Percentiles rank a stretch among this genome's conserved stretches.
phyloP scores from a whole-genome alignment of 805 yeast species.

The Cyberlindnera mycetangii region DNA sequence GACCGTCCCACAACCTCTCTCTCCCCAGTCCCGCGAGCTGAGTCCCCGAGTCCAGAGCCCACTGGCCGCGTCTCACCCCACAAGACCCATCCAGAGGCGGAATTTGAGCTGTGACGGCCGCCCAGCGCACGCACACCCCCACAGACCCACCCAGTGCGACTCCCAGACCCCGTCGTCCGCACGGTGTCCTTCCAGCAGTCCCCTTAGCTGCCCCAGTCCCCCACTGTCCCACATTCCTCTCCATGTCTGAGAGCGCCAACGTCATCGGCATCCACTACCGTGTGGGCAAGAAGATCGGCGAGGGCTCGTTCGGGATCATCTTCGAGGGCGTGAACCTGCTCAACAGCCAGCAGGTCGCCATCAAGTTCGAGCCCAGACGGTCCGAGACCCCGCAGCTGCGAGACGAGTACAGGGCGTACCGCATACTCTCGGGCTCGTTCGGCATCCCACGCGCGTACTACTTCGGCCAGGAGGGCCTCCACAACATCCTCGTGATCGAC shows the following conservation, averaged over 20 bases:
- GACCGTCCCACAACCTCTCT: no score
- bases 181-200: no score
- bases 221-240: constrained; percentile 2
- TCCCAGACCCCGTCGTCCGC: no score
- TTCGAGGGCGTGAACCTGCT: constrained; percentile 93
- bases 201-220: no score
- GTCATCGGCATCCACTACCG: constrained; percentile 92
- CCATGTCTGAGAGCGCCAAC: constrained; percentile 20
- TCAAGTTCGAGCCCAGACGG: constrained; percentile 94
- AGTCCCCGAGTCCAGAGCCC: no score
- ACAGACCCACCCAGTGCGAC: no score
- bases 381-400: constrained; percentile 96
- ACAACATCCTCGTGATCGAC: constrained; percentile 91
- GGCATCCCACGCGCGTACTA: constrained; percentile 98
- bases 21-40: no score
- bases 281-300: constrained; percentile 97
- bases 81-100: no score
- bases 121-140: no score
- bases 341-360: constrained; percentile 91
- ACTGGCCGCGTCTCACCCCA: no score
- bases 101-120: no score
- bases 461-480: constrained; percentile 97
- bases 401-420: constrained; percentile 95
- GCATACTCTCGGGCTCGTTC: constrained; percentile 71
- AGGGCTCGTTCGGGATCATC: constrained; percentile 96